Percentiles rank a stretch among this genome's conserved stretches.
These are phyloP conservation scores for Aureobasidium vineae DNA, from an alignment of 2,329 filamentous ascomycete genomes.

Conservation along the genomic window DNA sequence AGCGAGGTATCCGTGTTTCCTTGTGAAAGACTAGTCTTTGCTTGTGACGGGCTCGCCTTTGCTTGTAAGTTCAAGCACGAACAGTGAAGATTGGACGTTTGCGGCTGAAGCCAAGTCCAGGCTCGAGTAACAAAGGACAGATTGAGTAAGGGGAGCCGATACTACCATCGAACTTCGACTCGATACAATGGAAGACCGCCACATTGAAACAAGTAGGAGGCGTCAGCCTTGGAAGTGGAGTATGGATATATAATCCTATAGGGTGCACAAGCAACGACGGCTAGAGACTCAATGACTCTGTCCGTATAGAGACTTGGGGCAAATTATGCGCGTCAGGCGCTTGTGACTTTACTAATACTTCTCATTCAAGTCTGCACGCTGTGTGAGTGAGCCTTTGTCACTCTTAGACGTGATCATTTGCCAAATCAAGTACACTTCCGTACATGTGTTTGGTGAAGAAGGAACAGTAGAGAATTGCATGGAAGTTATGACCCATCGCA, in stretches of 20 bases:
- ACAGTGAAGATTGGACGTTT: conserved; percentile 6
- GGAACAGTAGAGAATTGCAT: not conserved
- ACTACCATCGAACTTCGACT: not conserved
- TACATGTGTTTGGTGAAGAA: too few relatives aligned
- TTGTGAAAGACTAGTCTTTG: not conserved
- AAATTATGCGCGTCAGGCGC: conserved; percentile 2
- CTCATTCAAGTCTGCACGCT: not conserved
- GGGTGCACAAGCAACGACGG: conserved; percentile 8
- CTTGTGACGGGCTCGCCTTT: not conserved
- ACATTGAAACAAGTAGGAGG: not conserved
- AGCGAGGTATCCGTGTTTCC: not conserved
- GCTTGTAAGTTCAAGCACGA: not conserved
- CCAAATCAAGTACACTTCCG: not conserved
- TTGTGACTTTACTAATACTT: not conserved
- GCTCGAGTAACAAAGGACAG: conserved; percentile 6
- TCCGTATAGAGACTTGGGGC: not conserved
- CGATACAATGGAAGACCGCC: conserved; percentile 13
- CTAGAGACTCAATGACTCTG: not conserved
- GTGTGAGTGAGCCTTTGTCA: not conserved
- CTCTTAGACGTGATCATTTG: not conserved
- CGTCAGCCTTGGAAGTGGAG: not conserved
- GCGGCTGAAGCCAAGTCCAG: not conserved
- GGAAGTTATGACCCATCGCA: too few relatives aligned
- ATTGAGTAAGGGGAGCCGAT: conserved; percentile 6
- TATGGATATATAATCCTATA: not conserved